Base-by-base conservation (phyloP, 805 yeast species). In the Zygoascus bituminiphila region DNA sequence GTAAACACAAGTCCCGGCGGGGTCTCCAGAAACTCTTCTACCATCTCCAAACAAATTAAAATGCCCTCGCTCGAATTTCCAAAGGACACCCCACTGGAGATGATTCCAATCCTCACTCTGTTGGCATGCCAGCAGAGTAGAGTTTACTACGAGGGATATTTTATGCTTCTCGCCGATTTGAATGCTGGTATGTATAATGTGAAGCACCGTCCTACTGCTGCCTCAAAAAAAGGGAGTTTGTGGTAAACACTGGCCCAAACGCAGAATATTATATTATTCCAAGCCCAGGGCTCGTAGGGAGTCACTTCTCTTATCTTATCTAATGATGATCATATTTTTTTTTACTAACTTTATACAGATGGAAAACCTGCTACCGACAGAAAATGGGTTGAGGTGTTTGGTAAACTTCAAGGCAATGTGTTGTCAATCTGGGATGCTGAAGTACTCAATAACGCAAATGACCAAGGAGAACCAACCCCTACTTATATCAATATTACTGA, bases 341-440 rank as follows among this genome's bases (percentile, higher is more conserved):
- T 2, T 20, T 31, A 22, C 42, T 48, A 35, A 42, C 35, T 24
- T n/a, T 22, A 2, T 41, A 78, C 85, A 22, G 96, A 91, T 56
- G 98, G 98, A 7, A 76, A 81, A 48, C 89, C 96, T 0, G 65
- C 69, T 3, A 81, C 83, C 0, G 85, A 82, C 44, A 73, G 97
- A 42, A 75, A 76, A 58, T 93, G 98, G 98, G 74, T 76, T 47
- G 96, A 93, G 67, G 96, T 89, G 21, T 93, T 85, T 63, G 98
- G 95, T 40, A 87, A 86, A 14, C 70, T 93, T 38, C 79, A 87
- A 3, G 98, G 98, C 19, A 86, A 87, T 50, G 95, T 91, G 59
- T 70, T 93, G 52, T 94, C 97, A 0, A 77, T 87, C 53, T 93
- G 98, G 97, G 88, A 88, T 48, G 70, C 72, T 3, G 67, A 69